Evolutionary conservation across 1,284 basidiomycete species (phyloP).

Genomic region (Malassezia obtusa): DNA sequence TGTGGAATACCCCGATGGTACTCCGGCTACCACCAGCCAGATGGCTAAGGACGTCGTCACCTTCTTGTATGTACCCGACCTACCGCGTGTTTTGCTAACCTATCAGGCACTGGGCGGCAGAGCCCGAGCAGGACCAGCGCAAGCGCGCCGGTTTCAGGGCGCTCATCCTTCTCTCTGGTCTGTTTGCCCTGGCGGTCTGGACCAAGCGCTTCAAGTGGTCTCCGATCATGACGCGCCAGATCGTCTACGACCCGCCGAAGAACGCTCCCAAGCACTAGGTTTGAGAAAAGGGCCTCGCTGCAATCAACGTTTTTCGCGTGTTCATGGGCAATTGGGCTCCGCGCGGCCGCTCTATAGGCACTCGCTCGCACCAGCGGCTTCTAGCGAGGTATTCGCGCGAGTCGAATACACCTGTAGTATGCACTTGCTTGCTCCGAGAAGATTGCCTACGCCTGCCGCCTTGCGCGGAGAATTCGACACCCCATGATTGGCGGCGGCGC

Average conservation of each 20-base stretch:
- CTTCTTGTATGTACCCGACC: conserved; percentile 70
- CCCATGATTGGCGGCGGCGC: no score
- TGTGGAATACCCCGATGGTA: conserved; percentile 55
- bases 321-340: neutral
- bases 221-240: conserved; percentile 35
- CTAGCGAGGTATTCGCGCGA: neutral
- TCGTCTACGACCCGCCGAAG: conserved; percentile 37
- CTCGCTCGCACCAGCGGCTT: neutral
- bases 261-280: conserved; percentile 8
- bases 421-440: neutral
- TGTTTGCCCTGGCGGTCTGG: conserved; percentile 37
- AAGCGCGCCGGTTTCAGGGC: conserved; percentile 78
- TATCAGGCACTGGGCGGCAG: conserved; percentile 52
- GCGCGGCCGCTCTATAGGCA: neutral
- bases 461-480: no score
- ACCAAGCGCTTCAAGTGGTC: conserved; percentile 44
- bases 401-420: neutral
- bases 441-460: no score
- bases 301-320: neutral
- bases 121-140: conserved; percentile 94
- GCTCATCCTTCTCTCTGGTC: conserved; percentile 29
- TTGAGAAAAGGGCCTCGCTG: neutral
- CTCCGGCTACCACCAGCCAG: conserved; percentile 92
- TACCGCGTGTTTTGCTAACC: conserved; percentile 15
- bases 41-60: conserved; percentile 98